These are phyloP conservation scores for Lactifluus piperatus DNA, from an alignment of 768 basidiomycete genomes.

Conservation along the genomic window DNA sequence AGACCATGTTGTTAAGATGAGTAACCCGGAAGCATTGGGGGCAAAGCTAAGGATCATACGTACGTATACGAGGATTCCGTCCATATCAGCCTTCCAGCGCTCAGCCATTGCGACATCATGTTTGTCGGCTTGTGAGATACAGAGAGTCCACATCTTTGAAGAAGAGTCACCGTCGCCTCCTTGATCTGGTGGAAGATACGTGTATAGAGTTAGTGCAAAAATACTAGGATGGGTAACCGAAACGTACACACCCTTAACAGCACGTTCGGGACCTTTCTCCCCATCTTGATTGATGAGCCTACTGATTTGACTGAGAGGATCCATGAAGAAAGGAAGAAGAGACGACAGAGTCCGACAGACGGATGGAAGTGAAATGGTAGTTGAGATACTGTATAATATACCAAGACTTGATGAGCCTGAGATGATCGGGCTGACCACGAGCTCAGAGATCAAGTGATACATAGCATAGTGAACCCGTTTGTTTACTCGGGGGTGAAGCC, in stretches of 20 bases:
- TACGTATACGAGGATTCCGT: slow-evolving; percentile 18
- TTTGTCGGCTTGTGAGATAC: not conserved
- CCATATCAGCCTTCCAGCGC: slow-evolving; percentile 13
- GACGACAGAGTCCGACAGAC: too few relatives aligned
- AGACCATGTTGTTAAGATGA: not conserved
- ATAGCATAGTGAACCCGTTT: too few relatives aligned
- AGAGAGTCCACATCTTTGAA: slow-evolving; percentile 14
- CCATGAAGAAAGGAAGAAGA: too few relatives aligned
- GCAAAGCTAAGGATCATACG: not conserved
- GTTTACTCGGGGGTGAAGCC: too few relatives aligned
- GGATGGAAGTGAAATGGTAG: too few relatives aligned
- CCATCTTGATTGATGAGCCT: too few relatives aligned
- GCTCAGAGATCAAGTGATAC: too few relatives aligned
- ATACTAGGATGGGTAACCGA: too few relatives aligned
- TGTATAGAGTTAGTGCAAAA: not conserved
- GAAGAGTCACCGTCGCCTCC: not conserved
- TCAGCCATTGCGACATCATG: slow-evolving; percentile 3
- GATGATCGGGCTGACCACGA: too few relatives aligned
- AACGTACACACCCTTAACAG: not conserved
- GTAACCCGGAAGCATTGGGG: not conserved
- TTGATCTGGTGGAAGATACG: not conserved
- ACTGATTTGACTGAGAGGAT: too few relatives aligned
- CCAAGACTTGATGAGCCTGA: too few relatives aligned
- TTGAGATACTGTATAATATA: too few relatives aligned
- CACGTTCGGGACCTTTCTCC: not conserved